These are phyloP conservation scores for Cryptomeria japonica DNA, from an alignment of 75 land plant genomes.

Conservation along the genomic window DNA sequence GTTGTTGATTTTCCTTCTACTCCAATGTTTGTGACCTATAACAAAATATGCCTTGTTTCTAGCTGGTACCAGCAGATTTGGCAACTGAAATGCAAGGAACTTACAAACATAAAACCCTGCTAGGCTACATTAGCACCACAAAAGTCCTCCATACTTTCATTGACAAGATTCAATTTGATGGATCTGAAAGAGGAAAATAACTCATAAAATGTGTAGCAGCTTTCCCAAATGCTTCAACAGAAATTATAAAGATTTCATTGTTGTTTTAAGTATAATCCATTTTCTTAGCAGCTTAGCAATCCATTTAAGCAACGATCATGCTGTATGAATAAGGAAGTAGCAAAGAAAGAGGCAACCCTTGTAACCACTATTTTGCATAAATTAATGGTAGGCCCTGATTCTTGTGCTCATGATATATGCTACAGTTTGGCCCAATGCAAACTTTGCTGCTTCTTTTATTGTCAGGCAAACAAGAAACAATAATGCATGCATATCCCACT, in stretches of 20 bases:
- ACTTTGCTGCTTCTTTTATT: neutral
- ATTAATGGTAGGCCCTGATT: neutral
- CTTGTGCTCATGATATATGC: neutral
- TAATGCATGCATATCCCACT: neutral
- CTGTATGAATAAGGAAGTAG: neutral
- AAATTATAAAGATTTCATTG: no score
- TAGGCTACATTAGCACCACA: no score
- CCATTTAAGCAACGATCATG: neutral
- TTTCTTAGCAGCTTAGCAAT: neutral
- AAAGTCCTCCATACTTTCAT: no score
- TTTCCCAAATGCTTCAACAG: no score
- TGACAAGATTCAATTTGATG: no score
- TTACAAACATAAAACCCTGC: no score
- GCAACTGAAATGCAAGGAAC: neutral
- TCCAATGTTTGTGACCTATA: neutral
- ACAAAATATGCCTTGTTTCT: neutral
- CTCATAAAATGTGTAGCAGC: no score
- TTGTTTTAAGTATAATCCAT: neutral
- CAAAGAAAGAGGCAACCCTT: neutral
- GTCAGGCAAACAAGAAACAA: no score
- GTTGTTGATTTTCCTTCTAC: neutral
- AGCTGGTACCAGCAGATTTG: neutral
- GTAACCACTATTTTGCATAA: neutral
- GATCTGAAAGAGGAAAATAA: no score
- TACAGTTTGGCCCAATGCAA: neutral